Evolutionary conservation across 805 yeast species (phyloP).

Genomic region (Komagataella mondaviorum): DNA sequence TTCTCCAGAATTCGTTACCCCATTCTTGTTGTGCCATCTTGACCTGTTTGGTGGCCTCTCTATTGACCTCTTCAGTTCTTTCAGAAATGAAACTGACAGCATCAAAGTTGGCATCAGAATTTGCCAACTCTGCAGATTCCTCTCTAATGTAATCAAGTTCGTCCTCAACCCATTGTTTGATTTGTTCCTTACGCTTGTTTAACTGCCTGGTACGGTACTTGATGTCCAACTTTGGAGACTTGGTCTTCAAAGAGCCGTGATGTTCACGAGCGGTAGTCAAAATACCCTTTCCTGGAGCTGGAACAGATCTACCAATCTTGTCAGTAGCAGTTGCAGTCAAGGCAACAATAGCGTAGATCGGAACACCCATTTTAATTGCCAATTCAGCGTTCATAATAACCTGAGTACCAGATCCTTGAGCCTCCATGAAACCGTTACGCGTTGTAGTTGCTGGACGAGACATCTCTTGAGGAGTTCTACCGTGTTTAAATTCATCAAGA

Average conservation of each 20-base stretch:
- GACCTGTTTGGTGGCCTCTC: constrained; percentile 76
- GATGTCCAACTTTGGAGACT: constrained; percentile 72
- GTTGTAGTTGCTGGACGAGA: constrained; percentile 96
- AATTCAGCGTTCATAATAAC: constrained; percentile 89
- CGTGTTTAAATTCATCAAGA: constrained; percentile 76
- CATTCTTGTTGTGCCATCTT: constrained; percentile 83
- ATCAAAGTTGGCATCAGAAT: constrained; percentile 35
- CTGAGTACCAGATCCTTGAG: constrained; percentile 99
- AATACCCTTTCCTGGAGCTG: constrained; percentile 99
- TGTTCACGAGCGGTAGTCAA: constrained; percentile 95
- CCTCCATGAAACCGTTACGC: constrained; percentile 97
- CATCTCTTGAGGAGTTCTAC: constrained; percentile 97
- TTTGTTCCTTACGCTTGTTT: constrained; percentile 61
- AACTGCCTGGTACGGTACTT: constrained; percentile 91
- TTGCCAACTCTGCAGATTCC: constrained; percentile 46
- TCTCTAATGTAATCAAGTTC: constrained; percentile 61
- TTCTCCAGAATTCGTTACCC: constrained; percentile 89
- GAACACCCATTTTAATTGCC: constrained; percentile 97
- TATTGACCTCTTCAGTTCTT: constrained; percentile 75
- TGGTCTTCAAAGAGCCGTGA: constrained; percentile 67
- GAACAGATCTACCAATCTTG: constrained; percentile 97
- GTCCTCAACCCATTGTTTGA: constrained; percentile 71
- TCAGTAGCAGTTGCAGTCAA: constrained; percentile 95
- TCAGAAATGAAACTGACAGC: constrained; percentile 50
- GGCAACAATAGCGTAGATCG: constrained; percentile 91